These are phyloP conservation scores for Ogataea sp. DNA, from an alignment of 805 yeast genomes.

Conservation along the genomic window DNA sequence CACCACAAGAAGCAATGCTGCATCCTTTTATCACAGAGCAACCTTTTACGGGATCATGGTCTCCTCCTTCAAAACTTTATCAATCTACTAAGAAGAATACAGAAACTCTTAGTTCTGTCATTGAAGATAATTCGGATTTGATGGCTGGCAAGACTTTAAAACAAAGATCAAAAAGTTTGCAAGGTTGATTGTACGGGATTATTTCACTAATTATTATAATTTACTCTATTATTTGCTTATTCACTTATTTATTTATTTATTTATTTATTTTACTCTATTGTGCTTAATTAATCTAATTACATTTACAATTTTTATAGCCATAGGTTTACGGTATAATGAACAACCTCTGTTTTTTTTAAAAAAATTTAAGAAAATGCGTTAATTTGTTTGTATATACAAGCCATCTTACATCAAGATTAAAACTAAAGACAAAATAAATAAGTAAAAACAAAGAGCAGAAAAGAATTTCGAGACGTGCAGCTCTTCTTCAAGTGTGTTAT, in stretches of 20 bases:
- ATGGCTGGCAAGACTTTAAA: constrained; percentile 1
- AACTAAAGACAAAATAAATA: neutral
- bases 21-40: constrained; percentile 83
- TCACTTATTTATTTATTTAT: neutral
- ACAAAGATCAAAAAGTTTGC: constrained; percentile 1
- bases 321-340: no score
- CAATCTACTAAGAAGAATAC: neutral
- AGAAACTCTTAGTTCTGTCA: no score
- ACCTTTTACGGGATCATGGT: constrained; percentile 45
- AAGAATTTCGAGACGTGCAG: no score
- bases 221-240: neutral
- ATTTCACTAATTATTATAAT: neutral
- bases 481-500: no score
- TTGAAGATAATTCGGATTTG: constrained; percentile 1
- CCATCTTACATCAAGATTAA: neutral
- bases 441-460: neutral
- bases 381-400: neutral
- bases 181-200: neutral
- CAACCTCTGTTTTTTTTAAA: no score
- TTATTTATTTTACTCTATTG: neutral
- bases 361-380: neutral
- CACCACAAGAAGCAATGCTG: constrained; percentile 88
- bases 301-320: neutral
- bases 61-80: constrained; percentile 30
- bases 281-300: neutral